These are phyloP conservation scores for Myrmaecium sp. DNA, from an alignment of 2,329 filamentous ascomycete genomes.

Conservation along the genomic window DNA sequence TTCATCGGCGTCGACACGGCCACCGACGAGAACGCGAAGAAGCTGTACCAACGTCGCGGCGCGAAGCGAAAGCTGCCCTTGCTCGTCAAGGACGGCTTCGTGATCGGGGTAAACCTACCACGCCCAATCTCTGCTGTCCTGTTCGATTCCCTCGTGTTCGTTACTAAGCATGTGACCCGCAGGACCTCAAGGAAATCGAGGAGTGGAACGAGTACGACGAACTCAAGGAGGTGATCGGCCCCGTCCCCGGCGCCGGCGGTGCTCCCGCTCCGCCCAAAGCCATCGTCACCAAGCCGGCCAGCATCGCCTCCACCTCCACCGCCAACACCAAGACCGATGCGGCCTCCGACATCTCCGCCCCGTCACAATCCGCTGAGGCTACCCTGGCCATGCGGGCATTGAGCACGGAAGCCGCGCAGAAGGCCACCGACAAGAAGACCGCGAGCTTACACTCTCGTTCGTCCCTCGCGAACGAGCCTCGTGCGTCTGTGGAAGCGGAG, in stretches of 20 bases:
- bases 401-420: conserved; percentile 19
- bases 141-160: neutral
- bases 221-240: conserved; percentile 64
- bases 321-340: conserved; percentile 4
- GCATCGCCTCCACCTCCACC: conserved; percentile 8
- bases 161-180: neutral
- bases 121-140: neutral
- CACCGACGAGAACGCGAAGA: conserved; percentile 73
- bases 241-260: conserved; percentile 29
- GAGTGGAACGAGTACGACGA: conserved; percentile 99
- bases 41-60: conserved; percentile 71
- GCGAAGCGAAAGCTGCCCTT: conserved; percentile 80
- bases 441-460: neutral
- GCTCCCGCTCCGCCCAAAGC: conserved; percentile 9
- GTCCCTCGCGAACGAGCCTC: conserved; percentile 1
- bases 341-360: conserved; percentile 3
- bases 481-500: conserved; percentile 2
- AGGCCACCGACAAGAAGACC: conserved; percentile 19
- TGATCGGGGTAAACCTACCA: conserved; percentile 51
- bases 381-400: conserved; percentile 20
- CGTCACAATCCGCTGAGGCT: conserved; percentile 11
- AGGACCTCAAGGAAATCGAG: conserved; percentile 90
- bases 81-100: conserved; percentile 69
- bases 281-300: conserved; percentile 14
- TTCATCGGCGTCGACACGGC: conserved; percentile 88